These are phyloP conservation scores for Lagerstroemia speciosa DNA, from an alignment of 345 rosid species.

Conservation along the genomic window DNA sequence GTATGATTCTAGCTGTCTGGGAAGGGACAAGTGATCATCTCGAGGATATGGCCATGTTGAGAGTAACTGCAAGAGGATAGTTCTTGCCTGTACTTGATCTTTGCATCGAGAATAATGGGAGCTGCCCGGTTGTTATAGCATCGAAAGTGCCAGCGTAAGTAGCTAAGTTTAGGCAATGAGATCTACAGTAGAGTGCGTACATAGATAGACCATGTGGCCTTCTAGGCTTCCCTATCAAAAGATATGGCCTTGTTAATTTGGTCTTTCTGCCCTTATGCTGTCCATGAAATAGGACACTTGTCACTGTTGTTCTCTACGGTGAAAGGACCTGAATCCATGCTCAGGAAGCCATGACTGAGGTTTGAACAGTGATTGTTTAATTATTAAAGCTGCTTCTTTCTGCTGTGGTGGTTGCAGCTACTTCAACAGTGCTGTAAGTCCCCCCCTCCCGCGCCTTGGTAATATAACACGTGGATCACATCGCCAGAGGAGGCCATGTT, in stretches of 20 bases:
- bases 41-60: neutral
- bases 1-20: neutral
- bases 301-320: neutral
- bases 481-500: too few relatives aligned
- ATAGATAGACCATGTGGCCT: too few relatives aligned
- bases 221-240: too few relatives aligned
- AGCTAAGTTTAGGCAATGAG: too few relatives aligned
- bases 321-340: neutral
- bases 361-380: neutral
- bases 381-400: neutral
- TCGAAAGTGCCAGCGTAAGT: neutral
- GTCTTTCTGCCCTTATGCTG: neutral
- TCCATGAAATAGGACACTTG: neutral
- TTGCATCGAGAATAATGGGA: neutral
- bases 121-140: neutral
- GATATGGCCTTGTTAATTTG: too few relatives aligned
- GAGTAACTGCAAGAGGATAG: neutral
- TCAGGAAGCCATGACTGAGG: neutral
- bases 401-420: too few relatives aligned
- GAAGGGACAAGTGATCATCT: neutral
- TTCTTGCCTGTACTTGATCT: neutral
- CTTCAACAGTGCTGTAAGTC: too few relatives aligned
- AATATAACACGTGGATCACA: too few relatives aligned
- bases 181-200: too few relatives aligned
- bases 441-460: too few relatives aligned